Evolutionary conservation across 2,329 filamentous ascomycete genomes (phyloP).

Genomic region (Diplodia intermedia): DNA sequence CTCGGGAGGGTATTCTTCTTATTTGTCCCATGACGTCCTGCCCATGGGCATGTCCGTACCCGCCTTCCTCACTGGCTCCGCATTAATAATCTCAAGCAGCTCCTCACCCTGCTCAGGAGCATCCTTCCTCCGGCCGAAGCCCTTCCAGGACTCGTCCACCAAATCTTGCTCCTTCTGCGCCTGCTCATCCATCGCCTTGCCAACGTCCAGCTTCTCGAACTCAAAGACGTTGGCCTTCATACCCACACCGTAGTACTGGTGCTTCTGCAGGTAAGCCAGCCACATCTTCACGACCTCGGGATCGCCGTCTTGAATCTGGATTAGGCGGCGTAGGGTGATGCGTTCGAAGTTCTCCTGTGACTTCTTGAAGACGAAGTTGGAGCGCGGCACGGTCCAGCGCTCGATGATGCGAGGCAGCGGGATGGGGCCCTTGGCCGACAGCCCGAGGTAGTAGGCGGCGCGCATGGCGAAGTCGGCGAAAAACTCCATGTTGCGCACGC

Average conservation of each 20-base stretch:
- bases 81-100: slow-evolving; percentile 34
- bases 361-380: slow-evolving; percentile 96
- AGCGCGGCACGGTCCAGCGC: slow-evolving; percentile 90
- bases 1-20: too few relatives aligned
- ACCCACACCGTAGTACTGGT: slow-evolving; percentile 93
- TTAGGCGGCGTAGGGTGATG: slow-evolving; percentile 81
- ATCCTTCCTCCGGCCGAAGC: slow-evolving; percentile 40
- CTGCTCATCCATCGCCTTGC: slow-evolving; percentile 45
- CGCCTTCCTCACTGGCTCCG: slow-evolving; percentile 37
- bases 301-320: slow-evolving; percentile 92
- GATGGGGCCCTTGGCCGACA: slow-evolving; percentile 84
- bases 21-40: slow-evolving; percentile 11
- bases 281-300: slow-evolving; percentile 88
- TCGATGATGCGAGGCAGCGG: slow-evolving; percentile 86
- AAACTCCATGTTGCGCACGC: slow-evolving; percentile 87
- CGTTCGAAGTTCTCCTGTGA: slow-evolving; percentile 97
- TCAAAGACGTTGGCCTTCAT: slow-evolving; percentile 99
- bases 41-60: slow-evolving; percentile 26
- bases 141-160: slow-evolving; percentile 40
- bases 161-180: slow-evolving; percentile 40
- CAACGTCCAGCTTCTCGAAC: slow-evolving; percentile 66
- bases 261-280: slow-evolving; percentile 90
- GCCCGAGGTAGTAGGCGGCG: slow-evolving; percentile 89
- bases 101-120: slow-evolving; percentile 34
- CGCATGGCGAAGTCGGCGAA: slow-evolving; percentile 94